Percentiles rank a stretch among this genome's conserved stretches.
These are phyloP conservation scores for Carex littledalei DNA, from an alignment of 176 grass and related monocot genomes.

Conservation along the genomic window DNA sequence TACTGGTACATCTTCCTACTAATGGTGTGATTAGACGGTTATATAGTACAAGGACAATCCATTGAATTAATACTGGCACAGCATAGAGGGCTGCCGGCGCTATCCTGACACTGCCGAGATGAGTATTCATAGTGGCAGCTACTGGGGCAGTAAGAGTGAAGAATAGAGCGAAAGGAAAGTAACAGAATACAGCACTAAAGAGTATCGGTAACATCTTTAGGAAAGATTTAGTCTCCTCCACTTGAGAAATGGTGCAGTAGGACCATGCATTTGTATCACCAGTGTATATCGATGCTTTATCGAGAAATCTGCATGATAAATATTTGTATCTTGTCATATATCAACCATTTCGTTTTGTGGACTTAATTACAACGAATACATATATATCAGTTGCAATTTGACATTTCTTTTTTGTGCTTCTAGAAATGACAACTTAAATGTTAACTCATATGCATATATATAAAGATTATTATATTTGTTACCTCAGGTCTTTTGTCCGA, in stretches of 20 bases:
- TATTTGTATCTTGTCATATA: neutral
- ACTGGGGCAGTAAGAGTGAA: slow-evolving; percentile 59
- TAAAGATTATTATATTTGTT: neutral
- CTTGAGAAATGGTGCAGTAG: slow-evolving; percentile 37
- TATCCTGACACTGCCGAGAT: slow-evolving; percentile 31
- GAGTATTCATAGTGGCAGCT: slow-evolving; percentile 46
- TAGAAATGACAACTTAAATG: neutral
- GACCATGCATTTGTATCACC: slow-evolving; percentile 19
- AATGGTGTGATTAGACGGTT: slow-evolving; percentile 14
- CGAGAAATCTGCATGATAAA: slow-evolving; percentile 22
- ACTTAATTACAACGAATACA: neutral
- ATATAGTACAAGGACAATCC: slow-evolving; percentile 23
- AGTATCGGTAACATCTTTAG: slow-evolving; percentile 53
- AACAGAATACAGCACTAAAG: slow-evolving; percentile 39
- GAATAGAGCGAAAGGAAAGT: slow-evolving; percentile 44
- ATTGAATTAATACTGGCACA: slow-evolving; percentile 56
- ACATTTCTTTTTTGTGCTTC: neutral
- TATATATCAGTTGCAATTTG: neutral
- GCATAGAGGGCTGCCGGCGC: slow-evolving; percentile 51
- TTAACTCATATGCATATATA: neutral
- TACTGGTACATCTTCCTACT: neutral
- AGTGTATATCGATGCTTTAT: slow-evolving; percentile 21
- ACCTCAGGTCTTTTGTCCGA: slow-evolving; percentile 15
- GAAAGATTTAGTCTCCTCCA: slow-evolving; percentile 32
- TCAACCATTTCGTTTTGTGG: neutral